Base-by-base conservation (phyloP, 1,284 basidiomycete genomes). In the Bjerkandera adusta region DNA sequence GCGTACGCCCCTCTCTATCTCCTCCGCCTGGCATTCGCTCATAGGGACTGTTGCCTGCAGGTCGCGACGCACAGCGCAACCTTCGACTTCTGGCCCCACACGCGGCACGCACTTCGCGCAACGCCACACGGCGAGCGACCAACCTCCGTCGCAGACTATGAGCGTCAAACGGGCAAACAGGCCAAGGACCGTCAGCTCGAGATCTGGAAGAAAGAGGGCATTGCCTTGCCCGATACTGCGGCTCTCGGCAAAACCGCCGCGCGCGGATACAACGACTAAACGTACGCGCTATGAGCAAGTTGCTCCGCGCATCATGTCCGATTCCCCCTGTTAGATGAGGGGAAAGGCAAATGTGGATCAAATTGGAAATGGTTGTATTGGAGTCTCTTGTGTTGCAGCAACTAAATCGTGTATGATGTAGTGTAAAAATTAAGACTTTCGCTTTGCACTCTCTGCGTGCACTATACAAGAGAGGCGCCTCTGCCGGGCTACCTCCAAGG, bases 81-180 rank as follows among this genome's bases (percentile, higher is more conserved):
- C 4, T 87, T 85, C 57, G 84, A 88, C 65, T 86, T 85, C 65
- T 88, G 78, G 81, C 84, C 85, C 18, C 74, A 77, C 36, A 79
- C 73, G 36, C 77, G 89, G 41, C 89, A 92, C 60, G 89, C 86
- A 6, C 69, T 91, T 36, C 80, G 89, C 41, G 83, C 83, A n/a
- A 92, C 89, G 2, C 89, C 89, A 39, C 86, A 85, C 54, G 90
- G 81, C 20, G 87, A 92, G 64, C 76, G 75, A 48, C 89, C 89
- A 2, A 70, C 74, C 16, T 87, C 83, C 0, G 89, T 91, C n/a
- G 77, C 71, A 33, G 83, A 81, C 36, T 91, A 89, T 60, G 88
- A 91, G 66, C 64, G 63, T 36, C 59, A 13, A 15, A 43, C 71
- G 55, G 83, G 84, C n/a, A 82, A 81, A 60, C 57, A 68, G 36